Evolutionary conservation across 805 yeast species (phyloP), one percentile per base, ranked within the genome.

Genomic region (Wickerhamiella slavikovae): DNA sequence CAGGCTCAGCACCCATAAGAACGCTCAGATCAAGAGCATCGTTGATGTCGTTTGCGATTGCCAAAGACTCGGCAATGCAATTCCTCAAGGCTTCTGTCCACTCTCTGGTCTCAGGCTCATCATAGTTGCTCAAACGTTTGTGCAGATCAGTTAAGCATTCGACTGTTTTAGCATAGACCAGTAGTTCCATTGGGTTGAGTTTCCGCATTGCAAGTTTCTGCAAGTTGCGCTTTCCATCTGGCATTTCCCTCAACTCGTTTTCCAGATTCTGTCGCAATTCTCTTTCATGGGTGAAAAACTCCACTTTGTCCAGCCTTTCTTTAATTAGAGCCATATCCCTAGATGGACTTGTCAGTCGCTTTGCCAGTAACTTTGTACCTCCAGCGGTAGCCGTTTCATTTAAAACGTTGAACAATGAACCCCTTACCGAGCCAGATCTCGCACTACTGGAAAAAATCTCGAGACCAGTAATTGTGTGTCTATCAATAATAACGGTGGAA

Each of bases 261-360:
- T 62, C 59, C 15, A 78, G 52, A 46, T 75, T 80, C 2, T 66
- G 60, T 2, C 70, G 54, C 3, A 57, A 51, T 11, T 55, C 56
- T 25, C 72, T 45, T 13, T 54, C 47, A 3, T 38, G 36, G 13
- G 42, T 22, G 25, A 74, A 63, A 3, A 54, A 44, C 5, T 48
- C 45, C 0, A 76, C 73, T 9, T 62, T 40, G 12, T 51, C 52
- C 27, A 70, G 78, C 17, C 98, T 55, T 13, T 47, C 41, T 12
- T 47, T 48, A 10, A 89, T 68, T 36, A 67, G 75, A 0, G 45
- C 40, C 1, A 64, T 41, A 41, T 73, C 64, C 7, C 74, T 60
- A 0, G 78, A 62, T 0, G 98, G 98, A 2, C 79, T 68, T 16
- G 77, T 60, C 4, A 85, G 52, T 94, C 95, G 80, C 30, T 71